A percentile compares a stretch with the other conserved stretches of the same genome.
phyloP scores from a whole-genome alignment of 2,329 filamentous ascomycete species.

The Myriosclerotinia scirpicola region DNA sequence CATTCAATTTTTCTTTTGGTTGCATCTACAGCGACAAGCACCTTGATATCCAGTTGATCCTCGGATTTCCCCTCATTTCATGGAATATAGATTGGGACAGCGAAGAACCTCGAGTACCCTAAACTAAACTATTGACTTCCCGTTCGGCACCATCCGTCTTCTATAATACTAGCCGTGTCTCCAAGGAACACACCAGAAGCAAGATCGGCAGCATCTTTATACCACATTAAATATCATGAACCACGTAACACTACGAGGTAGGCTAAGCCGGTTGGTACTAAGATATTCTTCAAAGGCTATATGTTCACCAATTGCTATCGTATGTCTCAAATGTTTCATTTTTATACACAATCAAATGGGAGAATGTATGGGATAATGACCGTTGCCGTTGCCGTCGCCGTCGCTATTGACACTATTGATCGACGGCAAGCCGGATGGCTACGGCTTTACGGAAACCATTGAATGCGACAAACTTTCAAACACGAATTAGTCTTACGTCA shows the following conservation, averaged over 20 bases:
- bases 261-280: not conserved
- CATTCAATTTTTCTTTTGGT: conserved; percentile 25
- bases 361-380: not conserved
- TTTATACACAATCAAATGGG: not conserved
- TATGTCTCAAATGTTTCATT: not conserved
- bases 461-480: not conserved
- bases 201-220: conserved; percentile 20
- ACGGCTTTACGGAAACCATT: not conserved
- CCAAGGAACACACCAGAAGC: conserved; percentile 13
- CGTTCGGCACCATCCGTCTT: conserved; percentile 22
- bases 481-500: not conserved
- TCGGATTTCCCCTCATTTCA: conserved; percentile 28
- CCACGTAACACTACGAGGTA: conserved; percentile 12
- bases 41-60: conserved; percentile 16
- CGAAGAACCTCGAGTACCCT: conserved; percentile 21
- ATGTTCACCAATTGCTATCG: not conserved
- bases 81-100: conserved; percentile 20
- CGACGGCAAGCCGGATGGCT: not conserved
- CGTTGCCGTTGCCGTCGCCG: not conserved
- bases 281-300: conserved; percentile 3
- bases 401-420: not conserved
- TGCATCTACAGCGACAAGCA: conserved; percentile 26
- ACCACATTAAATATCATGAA: conserved; percentile 12
- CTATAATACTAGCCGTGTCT: conserved; percentile 15
- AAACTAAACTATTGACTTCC: conserved; percentile 13